phyloP scores from a whole-genome alignment of 2,329 filamentous ascomycete species.

The Keithomyces neogunnii region DNA sequence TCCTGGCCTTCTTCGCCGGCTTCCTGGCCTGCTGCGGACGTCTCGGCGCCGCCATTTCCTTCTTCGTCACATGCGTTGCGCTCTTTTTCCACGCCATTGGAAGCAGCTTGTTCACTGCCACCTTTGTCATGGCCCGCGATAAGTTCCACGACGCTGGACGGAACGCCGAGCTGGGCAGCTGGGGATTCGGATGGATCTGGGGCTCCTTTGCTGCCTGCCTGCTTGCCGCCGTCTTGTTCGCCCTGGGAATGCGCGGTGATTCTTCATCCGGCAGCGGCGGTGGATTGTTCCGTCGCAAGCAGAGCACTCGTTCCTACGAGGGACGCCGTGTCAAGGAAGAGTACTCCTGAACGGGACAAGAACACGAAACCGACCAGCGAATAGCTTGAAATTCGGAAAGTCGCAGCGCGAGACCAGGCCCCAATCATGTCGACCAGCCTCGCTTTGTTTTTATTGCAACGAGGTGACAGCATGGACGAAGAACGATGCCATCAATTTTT shows the following conservation, averaged over 20 bases:
- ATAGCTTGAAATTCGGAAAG: too few relatives aligned
- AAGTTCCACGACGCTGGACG: conserved; percentile 50
- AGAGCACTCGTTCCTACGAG: conserved; percentile 29
- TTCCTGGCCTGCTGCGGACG: conserved; percentile 64
- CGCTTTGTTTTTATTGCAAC: background rate
- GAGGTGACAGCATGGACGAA: too few relatives aligned
- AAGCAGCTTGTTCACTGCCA: conserved; percentile 66
- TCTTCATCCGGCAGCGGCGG: conserved; percentile 24
- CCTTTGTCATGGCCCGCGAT: conserved; percentile 62
- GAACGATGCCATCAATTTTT: too few relatives aligned
- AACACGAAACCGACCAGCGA: too few relatives aligned
- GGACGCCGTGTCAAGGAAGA: conserved; percentile 61
- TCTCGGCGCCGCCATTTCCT: conserved; percentile 60
- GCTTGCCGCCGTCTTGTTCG: conserved; percentile 60
- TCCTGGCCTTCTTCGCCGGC: conserved; percentile 56
- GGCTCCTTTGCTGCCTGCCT: conserved; percentile 58
- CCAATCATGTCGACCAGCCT: too few relatives aligned
- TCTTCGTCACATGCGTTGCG: conserved; percentile 46
- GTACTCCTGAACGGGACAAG: conserved; percentile 39
- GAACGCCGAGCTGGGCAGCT: conserved; percentile 52
- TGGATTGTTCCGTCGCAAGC: conserved; percentile 18
- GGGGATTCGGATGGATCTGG: conserved; percentile 74
- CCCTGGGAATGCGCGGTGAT: conserved; percentile 46
- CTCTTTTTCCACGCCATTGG: conserved; percentile 62
- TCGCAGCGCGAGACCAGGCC: too few relatives aligned